phyloP scores from a whole-genome alignment of 306 rosid species.

The Ormosia emarginata region DNA sequence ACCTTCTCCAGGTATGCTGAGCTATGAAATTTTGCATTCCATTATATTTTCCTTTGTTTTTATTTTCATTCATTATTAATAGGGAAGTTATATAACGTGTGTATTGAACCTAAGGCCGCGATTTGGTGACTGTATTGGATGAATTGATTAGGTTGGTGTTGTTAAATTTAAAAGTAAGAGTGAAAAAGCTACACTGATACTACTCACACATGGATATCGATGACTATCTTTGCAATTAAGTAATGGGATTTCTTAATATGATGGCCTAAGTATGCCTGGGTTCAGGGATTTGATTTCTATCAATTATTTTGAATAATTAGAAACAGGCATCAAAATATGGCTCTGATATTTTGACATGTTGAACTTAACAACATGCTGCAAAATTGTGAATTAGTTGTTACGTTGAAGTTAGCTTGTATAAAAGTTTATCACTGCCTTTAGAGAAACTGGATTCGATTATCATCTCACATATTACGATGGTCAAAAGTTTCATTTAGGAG shows the following conservation, averaged over 20 bases:
- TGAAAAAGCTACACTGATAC: background rate
- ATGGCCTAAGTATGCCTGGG: background rate
- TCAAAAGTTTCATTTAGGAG: background rate
- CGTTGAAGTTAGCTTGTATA: background rate
- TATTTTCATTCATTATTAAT: background rate
- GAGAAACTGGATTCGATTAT: background rate
- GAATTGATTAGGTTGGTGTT: background rate
- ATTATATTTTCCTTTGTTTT: background rate
- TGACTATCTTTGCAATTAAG: background rate
- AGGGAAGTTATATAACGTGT: background rate
- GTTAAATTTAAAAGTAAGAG: background rate
- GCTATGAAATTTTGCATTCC: background rate
- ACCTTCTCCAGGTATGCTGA: constrained; percentile 77
- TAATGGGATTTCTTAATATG: background rate
- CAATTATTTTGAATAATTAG: background rate
- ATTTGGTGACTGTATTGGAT: background rate
- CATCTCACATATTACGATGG: background rate
- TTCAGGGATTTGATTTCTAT: background rate
- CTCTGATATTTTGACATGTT: background rate
- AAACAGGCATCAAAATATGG: background rate
- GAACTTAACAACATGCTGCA: background rate
- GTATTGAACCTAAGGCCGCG: background rate
- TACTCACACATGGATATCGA: background rate
- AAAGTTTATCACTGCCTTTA: background rate
- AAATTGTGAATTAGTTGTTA: background rate